Base-by-base conservation (phyloP, 208 protist species). In the Tritrichomonas foetus region DNA sequence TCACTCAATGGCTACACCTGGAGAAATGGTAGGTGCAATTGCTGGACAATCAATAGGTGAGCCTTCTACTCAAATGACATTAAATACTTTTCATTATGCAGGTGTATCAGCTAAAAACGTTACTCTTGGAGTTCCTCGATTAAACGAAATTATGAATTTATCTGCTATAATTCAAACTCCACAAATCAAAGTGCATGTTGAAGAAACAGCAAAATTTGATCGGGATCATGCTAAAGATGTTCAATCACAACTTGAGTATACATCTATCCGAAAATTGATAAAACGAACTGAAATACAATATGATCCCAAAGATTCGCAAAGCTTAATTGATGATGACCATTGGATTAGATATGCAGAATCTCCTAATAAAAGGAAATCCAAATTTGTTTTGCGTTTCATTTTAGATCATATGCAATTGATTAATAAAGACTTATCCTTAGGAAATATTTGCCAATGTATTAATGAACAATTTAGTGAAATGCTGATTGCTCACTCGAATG, bases 1-100 rank as follows among this genome's bases (percentile, higher is more conserved):
- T 55, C 95, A 97, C 93, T 96, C 98, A 8, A 94, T 98, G 25
- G 97, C 97, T 69, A 95, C 97, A 41, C 98, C 99, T n/a, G 99
- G 98, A 74, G 98, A 99, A 95, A 98, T 98, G 95, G 98, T 99
- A 94, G 99, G 99, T 66, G 96, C 98, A 30, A 97, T 99, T 57
- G 99, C 99, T n/a, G 98, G 98, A 22, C 99, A 99, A 97, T 99
- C 98, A 13, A 99, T 99, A 94, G 98, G 98, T 53, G 99, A 99
- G 96, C 99, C 99, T 22, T 98, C 99, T 1, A 99, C 99, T 78
- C 99, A 99, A 96, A 99, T 99, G 99, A 99, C 99, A 20, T 97
- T 99, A 13, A 99, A 99, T 96, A 99, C 99, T 50, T 99, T 99
- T 96, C 99, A 99, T 96, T 99, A 98, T 95, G 99, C 99, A 57